Evolutionary conservation across 208 protist genomes (phyloP).

Genomic region (Crithidia acanthocephali): DNA sequence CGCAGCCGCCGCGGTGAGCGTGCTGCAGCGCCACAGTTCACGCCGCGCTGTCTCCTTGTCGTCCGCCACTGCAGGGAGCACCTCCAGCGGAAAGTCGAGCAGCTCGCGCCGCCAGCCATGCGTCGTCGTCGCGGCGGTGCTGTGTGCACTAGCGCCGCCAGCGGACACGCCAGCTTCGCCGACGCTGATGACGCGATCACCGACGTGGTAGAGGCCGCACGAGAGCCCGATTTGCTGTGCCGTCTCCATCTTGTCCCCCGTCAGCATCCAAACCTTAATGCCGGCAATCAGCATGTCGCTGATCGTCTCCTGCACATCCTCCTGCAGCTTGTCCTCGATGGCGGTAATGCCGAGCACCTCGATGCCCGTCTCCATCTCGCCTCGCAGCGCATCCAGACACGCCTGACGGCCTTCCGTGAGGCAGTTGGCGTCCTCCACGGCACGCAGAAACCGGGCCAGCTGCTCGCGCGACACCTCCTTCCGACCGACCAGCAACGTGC

Average conservation of each 20-base stretch:
- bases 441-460: constrained; percentile 41
- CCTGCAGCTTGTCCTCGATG: constrained; percentile 98
- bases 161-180: constrained; percentile 19
- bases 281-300: constrained; percentile 67
- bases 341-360: constrained; percentile 93
- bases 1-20: neutral
- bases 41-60: neutral
- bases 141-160: neutral
- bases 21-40: neutral
- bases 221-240: constrained; percentile 96
- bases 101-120: constrained; percentile 23
- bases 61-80: constrained; percentile 8
- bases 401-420: constrained; percentile 46
- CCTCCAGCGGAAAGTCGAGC: constrained; percentile 20
- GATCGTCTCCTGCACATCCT: constrained; percentile 93
- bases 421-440: constrained; percentile 41
- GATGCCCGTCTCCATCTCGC: constrained; percentile 86
- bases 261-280: constrained; percentile 97
- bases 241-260: constrained; percentile 99
- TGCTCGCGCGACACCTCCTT: constrained; percentile 53
- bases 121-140: neutral
- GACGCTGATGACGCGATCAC: constrained; percentile 60
- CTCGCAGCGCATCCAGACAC: constrained; percentile 51
- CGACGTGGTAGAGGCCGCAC: constrained; percentile 60
- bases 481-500: constrained; percentile 78